Conservation (phyloP, 2,329 filamentous ascomycete genomes). For the Chalara sp. region DNA sequence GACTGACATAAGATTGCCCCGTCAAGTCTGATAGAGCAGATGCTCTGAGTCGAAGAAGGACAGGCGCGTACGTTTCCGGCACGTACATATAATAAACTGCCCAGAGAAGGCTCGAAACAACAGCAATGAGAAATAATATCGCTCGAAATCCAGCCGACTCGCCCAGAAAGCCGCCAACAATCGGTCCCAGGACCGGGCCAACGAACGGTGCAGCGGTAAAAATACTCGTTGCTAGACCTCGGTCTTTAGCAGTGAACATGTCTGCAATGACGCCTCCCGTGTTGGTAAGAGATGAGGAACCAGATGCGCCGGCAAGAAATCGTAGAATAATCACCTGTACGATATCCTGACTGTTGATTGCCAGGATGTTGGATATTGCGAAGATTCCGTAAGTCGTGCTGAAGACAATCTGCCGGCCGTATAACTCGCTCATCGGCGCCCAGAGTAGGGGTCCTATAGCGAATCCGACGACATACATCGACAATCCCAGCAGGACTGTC, state of each 20-base stretch:
- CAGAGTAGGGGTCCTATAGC: conserved; percentile 33
- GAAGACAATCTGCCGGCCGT: conserved; percentile 51
- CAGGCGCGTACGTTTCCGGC: conserved; percentile 41
- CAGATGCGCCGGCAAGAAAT: conserved; percentile 57
- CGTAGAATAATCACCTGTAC: conserved; percentile 53
- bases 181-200: conserved; percentile 57
- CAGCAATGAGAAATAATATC: conserved; percentile 57
- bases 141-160: conserved; percentile 65
- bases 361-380: conserved; percentile 53
- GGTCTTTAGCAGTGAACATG: conserved; percentile 44
- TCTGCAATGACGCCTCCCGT: conserved; percentile 54
- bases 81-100: conserved; percentile 39
- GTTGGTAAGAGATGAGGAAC: conserved; percentile 53
- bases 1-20: conserved; percentile 58
- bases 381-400: conserved; percentile 48
- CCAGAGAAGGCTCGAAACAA: conserved; percentile 62
- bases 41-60: conserved; percentile 40
- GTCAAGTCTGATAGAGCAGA: conserved; percentile 45
- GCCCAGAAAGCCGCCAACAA: conserved; percentile 60
- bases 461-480: conserved; percentile 35
- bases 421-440: conserved; percentile 38
- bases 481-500: conserved; percentile 31
- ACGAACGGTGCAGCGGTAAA: conserved; percentile 62
- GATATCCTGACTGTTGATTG: conserved; percentile 48
- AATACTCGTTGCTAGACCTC: conserved; percentile 49